phyloP scores from a whole-genome alignment of 371 early-diverging fungal species.

The Mucor lusitanicus region DNA sequence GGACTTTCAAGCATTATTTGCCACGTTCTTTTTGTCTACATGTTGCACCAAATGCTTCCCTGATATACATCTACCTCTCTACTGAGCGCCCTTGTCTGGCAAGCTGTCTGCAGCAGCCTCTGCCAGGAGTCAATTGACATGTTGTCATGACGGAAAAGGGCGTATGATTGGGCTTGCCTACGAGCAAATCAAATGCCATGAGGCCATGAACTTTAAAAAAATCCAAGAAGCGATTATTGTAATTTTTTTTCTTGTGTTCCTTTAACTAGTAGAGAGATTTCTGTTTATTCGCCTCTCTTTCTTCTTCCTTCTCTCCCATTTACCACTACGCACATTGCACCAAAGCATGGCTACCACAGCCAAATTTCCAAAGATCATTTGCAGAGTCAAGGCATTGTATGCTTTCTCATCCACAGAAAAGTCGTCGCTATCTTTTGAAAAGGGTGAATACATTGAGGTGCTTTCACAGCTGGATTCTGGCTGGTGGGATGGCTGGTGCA shows the following conservation, averaged over 20 bases:
- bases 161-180: conserved; percentile 8
- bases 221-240: conserved; percentile 8
- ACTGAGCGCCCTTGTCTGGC: not conserved
- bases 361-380: conserved; percentile 33
- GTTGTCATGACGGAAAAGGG: not conserved
- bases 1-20: conserved; percentile 5
- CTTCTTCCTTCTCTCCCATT: not conserved
- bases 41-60: conserved; percentile 12
- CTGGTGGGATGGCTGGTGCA: conserved; percentile 91
- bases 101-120: not conserved
- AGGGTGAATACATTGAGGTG: conserved; percentile 86
- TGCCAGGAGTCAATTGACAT: not conserved
- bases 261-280: conserved; percentile 1
- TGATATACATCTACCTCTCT: not conserved
- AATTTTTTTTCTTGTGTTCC: conserved; percentile 14
- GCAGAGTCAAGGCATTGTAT: conserved; percentile 66
- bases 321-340: not conserved
- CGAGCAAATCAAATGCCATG: conserved; percentile 19
- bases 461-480: conserved; percentile 82
- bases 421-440: conserved; percentile 76
- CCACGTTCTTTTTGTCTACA: conserved; percentile 23
- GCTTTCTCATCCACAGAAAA: conserved; percentile 75
- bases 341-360: conserved; percentile 24
- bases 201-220: conserved; percentile 9
- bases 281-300: not conserved